Evolutionary conservation across 2,329 filamentous ascomycete species (phyloP), one percentile per base, ranked within the genome.

Genomic region (Neoscytalidium dimidiatum): DNA sequence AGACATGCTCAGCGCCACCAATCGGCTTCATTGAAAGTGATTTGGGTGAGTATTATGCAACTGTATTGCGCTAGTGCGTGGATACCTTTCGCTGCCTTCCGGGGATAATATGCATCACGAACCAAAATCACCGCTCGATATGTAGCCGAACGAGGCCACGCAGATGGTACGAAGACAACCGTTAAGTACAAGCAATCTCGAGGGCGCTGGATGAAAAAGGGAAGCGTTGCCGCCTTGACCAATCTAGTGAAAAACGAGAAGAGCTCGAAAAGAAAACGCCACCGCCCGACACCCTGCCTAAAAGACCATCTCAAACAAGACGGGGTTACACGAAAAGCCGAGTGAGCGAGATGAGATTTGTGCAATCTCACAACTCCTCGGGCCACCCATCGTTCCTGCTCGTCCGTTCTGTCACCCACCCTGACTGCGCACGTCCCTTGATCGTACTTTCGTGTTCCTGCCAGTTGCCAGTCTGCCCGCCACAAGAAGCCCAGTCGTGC

Each of bases 141-240:
- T n/a, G n/a, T n/a, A n/a, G 60, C 60, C 58, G 13, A 51, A n/a
- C 19, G 44, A 49, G 19, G n/a, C 17, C 38, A 38, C 21, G 41
- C n/a, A 26, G 43, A 51, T 28, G 11, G 31, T 17, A 26, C 14
- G 6, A 43, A 23, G 17, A 43, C 9, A n/a, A 56, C n/a, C 13
- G 17, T 56, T 43, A n/a, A 21, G n/a, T 11, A 48, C 6, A 21
- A 29, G 43, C 26, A 14, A 28, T 4, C 19, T 26, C 19, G 14
- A 28, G 17, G 23, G 13, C 21, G 33, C 33, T 17, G 26, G 17
- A 60, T 19, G n/a, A 26, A 31, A 33, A 60, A 38, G 4, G 17
- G 13, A 41, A 46, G 56, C 56, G 56, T 60, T 31, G 56, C 56
- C 56, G 38, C 56, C 33, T 60, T 38, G 23, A 46, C 13, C 56